Conservation (phyloP, 2,329 filamentous ascomycete genomes). For the Microcyclospora pomicola region DNA sequence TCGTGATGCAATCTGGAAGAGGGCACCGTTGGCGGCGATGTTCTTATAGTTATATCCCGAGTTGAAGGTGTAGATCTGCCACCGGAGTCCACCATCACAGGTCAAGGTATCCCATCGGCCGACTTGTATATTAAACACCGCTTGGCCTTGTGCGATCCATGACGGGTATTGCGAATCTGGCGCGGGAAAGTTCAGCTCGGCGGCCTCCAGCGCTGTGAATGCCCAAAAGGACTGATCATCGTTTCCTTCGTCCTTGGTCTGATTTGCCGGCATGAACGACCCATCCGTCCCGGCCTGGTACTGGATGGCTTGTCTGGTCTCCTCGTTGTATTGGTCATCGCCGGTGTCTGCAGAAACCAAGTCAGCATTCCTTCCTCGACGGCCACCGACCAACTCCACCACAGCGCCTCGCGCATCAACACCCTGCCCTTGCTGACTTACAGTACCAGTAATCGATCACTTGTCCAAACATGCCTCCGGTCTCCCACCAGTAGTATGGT, state of each 20-base stretch:
- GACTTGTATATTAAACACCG: constrained; percentile 27
- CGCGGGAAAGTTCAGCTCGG: constrained; percentile 35
- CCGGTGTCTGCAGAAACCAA: constrained; percentile 6
- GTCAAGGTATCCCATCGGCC: constrained; percentile 24
- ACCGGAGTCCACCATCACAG: constrained; percentile 27
- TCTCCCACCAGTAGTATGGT: constrained; percentile 67
- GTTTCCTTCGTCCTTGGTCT: constrained; percentile 28
- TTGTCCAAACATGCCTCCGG: constrained; percentile 46
- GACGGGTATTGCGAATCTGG: constrained; percentile 24
- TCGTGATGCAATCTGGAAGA: constrained; percentile 36
- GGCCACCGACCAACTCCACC: too few species aligned
- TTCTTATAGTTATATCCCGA: constrained; percentile 42
- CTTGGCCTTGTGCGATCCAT: constrained; percentile 33
- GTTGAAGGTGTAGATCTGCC: constrained; percentile 32
- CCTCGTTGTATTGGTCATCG: constrained; percentile 9
- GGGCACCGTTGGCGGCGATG: constrained; percentile 36
- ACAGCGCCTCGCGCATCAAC: too few species aligned
- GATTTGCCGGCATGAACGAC: constrained; percentile 27
- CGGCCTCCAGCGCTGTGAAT: constrained; percentile 34
- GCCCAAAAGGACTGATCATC: constrained; percentile 48
- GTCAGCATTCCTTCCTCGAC: too few species aligned
- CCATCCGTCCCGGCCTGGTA: constrained; percentile 7
- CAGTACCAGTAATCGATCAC: constrained; percentile 56
- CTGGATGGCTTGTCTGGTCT: constrained; percentile 6
- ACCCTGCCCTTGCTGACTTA: too few species aligned